Evolutionary conservation across 495 filamentous ascomycete genomes (phyloP), one percentile per base, ranked within the genome.

Genomic region (Articulospora tetracladia): DNA sequence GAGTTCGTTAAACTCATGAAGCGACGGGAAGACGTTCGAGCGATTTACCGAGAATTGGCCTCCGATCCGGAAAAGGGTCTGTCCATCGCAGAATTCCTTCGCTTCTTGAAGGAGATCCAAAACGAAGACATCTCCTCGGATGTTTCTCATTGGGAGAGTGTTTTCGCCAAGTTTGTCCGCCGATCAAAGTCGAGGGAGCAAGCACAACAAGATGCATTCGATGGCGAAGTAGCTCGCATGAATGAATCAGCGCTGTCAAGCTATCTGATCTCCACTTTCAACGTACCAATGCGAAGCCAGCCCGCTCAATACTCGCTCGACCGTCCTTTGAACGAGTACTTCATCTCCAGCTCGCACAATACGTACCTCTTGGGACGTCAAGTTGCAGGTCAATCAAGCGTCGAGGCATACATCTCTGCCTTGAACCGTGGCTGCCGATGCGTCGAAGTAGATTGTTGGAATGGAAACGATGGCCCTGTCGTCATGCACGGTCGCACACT

Each of bases 341-440:
- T 92, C 81, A 94, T 98, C 61, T 97, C 93, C 3, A 97, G 92
- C 77, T 97, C 93, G 19, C 94, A 98, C 78, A 98, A 98, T 72
- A 98, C 94, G 11, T 98, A 98, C 68, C 85, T 98, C 12, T 75
- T 94, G 24, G 94, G 94, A 19, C 86, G 92, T 23, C 94, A 98
- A 71, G 86, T 98, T 11, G 87, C 84, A 27, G 92, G 92, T 24
- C 83, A 88, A 36, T 97, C 94, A 20, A 97, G 92, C 64, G 87
- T 92, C 12, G 94, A 98, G 70, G 91, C 90, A 25, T 98, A 98
- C 73, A 93, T 98, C 67, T 84, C 82, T 54, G 91, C 92, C n/a
- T 77, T 98, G 24, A 84, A 90, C 63, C 83, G 86, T 50, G 93
- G 92, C 41, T 98, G 94, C 69, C 88, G 94, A 55, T 97, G 94